Conservation (phyloP, 495 filamentous ascomycete genomes). For the Geoglossum glabrum region DNA sequence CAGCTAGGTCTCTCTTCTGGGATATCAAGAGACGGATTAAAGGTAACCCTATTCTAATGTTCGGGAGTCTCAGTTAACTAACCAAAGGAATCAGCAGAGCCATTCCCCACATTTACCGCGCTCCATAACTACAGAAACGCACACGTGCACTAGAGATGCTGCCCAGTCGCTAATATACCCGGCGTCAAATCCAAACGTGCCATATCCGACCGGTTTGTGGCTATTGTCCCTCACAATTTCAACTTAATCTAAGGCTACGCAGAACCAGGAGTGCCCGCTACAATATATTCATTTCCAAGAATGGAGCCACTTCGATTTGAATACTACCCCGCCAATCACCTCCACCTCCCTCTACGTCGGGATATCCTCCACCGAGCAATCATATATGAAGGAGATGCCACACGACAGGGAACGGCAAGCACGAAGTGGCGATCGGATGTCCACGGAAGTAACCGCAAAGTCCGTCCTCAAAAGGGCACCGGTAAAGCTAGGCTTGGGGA, state of each 20-base stretch:
- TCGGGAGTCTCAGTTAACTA: neutral
- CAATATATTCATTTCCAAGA: constrained; percentile 74
- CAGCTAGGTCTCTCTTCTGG: neutral
- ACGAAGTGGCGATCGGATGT: constrained; percentile 75
- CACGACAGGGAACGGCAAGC: constrained; percentile 69
- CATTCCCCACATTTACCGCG: constrained; percentile 21
- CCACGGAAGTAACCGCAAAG: constrained; percentile 56
- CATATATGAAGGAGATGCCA: constrained; percentile 76
- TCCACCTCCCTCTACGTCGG: constrained; percentile 66
- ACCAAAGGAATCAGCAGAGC: neutral
- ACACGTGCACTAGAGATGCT: neutral
- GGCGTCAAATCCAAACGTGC: neutral
- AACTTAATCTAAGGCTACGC: neutral
- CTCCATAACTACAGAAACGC: constrained; percentile 61
- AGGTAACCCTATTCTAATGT: neutral
- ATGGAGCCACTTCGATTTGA: constrained; percentile 70
- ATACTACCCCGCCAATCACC: constrained; percentile 59
- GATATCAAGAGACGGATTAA: neutral
- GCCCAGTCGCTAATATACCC: neutral
- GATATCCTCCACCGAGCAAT: constrained; percentile 89
- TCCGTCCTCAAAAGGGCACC: constrained; percentile 66
- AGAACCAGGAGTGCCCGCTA: constrained; percentile 48
- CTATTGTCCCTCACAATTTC: neutral
- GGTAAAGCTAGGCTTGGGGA: constrained; percentile 62
- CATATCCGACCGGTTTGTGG: neutral